Percentiles rank a stretch among this genome's conserved stretches.
phyloP scores from a whole-genome alignment of 2,329 filamentous ascomycete genomes.

The Emmonsiellopsis sp. region DNA sequence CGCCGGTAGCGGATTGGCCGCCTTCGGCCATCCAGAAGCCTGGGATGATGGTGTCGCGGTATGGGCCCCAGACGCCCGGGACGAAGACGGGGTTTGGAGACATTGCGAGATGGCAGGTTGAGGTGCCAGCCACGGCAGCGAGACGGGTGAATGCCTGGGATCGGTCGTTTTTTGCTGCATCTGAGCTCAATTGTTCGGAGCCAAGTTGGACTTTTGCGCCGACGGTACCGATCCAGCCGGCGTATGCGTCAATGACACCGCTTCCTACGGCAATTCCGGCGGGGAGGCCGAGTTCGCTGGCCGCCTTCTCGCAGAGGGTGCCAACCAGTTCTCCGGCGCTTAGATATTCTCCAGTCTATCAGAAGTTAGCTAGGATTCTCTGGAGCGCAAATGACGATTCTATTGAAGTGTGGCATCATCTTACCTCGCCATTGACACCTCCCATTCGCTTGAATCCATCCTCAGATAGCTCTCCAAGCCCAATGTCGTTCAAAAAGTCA shows the following conservation, averaged over 20 bases:
- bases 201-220: constrained; percentile 82
- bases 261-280: constrained; percentile 86
- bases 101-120: constrained; percentile 95
- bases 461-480: constrained; percentile 71
- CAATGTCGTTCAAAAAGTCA: constrained; percentile 81
- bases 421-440: constrained; percentile 88
- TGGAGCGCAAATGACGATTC: not conserved
- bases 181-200: constrained; percentile 57
- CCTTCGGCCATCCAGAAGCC: constrained; percentile 96
- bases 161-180: constrained; percentile 70
- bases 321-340: constrained; percentile 90
- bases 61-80: constrained; percentile 92
- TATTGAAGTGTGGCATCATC: constrained; percentile 19
- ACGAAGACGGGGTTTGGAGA: constrained; percentile 89
- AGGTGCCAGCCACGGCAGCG: constrained; percentile 90
- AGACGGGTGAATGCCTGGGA: constrained; percentile 86
- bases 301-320: constrained; percentile 72
- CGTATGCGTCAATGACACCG: constrained; percentile 96
- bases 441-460: constrained; percentile 91
- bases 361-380: constrained; percentile 2
- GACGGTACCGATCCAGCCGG: constrained; percentile 98
- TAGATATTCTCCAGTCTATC: constrained; percentile 79
- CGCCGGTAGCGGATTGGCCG: constrained; percentile 91
- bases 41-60: constrained; percentile 85
- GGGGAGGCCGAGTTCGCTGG: constrained; percentile 71